Percentiles rank a stretch among this genome's conserved stretches.
Evolutionary conservation across 2,329 filamentous ascomycete genomes (phyloP).

Genomic region (Colletotrichum abscissum): DNA sequence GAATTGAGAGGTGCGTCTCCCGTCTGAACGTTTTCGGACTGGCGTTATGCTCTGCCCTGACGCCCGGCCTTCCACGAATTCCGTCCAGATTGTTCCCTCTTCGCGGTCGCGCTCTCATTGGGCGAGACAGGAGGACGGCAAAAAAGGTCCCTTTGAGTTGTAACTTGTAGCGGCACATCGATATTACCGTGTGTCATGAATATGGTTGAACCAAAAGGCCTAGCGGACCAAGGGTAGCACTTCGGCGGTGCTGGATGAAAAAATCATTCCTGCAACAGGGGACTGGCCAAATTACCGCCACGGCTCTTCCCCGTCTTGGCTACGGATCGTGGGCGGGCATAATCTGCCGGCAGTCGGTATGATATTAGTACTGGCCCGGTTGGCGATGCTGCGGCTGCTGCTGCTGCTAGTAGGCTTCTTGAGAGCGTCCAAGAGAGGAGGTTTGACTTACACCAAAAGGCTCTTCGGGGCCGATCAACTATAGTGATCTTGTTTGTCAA

Average conservation of each 20-base stretch:
- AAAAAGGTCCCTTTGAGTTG: conserved; percentile 12
- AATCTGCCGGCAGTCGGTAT: conserved; percentile 10
- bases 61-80: not conserved
- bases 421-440: not conserved
- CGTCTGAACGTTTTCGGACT: conserved; percentile 16
- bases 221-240: not conserved
- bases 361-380: not conserved
- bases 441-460: not conserved
- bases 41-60: not conserved
- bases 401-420: not conserved
- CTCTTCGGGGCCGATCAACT: too few species aligned
- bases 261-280: not conserved
- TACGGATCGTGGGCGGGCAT: not conserved
- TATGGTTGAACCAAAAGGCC: not conserved
- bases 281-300: not conserved
- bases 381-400: not conserved
- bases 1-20: not conserved
- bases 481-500: not conserved
- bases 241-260: not conserved
- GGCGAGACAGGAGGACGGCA: not conserved
- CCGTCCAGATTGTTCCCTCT: not conserved
- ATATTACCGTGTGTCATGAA: conserved; percentile 27
- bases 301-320: conserved; percentile 22
- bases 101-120: not conserved
- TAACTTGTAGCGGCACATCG: not conserved